A percentile compares a stretch with the other conserved stretches of the same genome.
phyloP scores from a whole-genome alignment of 139 green algal genomes.

The Astrephomene gubernaculifera region DNA sequence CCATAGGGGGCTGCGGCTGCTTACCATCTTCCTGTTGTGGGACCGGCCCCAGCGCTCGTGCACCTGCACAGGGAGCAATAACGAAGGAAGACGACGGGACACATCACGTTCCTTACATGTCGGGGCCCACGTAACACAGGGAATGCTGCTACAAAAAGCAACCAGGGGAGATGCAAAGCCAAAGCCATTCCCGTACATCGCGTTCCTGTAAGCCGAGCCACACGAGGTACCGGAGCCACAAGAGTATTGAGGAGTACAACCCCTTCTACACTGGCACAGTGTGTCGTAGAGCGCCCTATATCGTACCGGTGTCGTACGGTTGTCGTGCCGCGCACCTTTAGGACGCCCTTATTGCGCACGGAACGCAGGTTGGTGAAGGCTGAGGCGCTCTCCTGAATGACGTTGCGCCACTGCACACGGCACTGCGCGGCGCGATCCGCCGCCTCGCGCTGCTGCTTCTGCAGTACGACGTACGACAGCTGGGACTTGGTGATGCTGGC shows the following conservation, averaged over 20 bases:
- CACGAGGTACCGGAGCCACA: no score
- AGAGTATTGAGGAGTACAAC: no score
- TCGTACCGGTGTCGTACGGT: background rate
- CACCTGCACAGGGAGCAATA: constrained; percentile 26
- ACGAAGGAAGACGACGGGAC: no score
- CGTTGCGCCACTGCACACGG: constrained; percentile 33
- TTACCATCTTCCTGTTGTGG: constrained; percentile 52
- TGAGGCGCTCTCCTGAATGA: constrained; percentile 46
- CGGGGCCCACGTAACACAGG: no score
- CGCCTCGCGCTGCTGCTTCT: constrained; percentile 1
- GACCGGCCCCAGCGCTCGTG: constrained; percentile 75
- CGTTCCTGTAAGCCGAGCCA: no score
- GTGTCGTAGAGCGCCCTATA: no score
- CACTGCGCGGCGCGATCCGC: constrained; percentile 11
- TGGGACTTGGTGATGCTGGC: constrained; percentile 30
- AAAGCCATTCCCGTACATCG: no score
- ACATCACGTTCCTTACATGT: no score
- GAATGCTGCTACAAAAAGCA: no score
- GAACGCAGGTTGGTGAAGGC: constrained; percentile 52
- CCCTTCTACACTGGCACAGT: no score
- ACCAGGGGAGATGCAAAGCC: no score
- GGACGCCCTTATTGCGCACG: constrained; percentile 67
- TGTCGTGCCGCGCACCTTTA: constrained; percentile 31
- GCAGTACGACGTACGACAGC: constrained; percentile 16
- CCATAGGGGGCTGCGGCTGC: background rate